These are phyloP conservation scores for Salix arbutifolia DNA, from an alignment of 345 rosid species.

Conservation along the genomic window DNA sequence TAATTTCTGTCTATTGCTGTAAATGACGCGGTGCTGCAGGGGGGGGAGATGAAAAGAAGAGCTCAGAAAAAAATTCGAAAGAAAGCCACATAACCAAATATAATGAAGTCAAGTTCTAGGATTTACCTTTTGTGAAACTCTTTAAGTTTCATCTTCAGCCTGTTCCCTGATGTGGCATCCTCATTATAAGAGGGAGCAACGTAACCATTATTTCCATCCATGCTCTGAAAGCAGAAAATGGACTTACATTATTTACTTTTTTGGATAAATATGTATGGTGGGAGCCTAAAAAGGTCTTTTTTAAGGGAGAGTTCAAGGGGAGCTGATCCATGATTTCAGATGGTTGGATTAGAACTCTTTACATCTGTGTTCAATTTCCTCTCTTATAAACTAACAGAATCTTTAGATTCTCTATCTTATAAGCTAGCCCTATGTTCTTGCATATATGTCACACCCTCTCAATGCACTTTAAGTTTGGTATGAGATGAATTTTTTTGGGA, in stretches of 20 bases:
- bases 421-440: too few species aligned
- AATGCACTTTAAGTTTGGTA: too few species aligned
- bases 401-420: too few species aligned
- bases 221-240: constrained; percentile 35
- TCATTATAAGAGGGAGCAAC: constrained; percentile 56
- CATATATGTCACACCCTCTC: too few species aligned
- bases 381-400: too few species aligned
- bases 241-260: neutral
- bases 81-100: neutral
- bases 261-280: too few species aligned
- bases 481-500: too few species aligned
- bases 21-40: constrained; percentile 69
- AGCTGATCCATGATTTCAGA: too few species aligned
- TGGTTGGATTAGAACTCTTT: too few species aligned
- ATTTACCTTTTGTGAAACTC: constrained; percentile 74
- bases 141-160: constrained; percentile 71
- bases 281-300: too few species aligned
- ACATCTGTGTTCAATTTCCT: too few species aligned
- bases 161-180: constrained; percentile 64
- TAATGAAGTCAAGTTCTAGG: constrained; percentile 3
- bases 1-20: constrained; percentile 73
- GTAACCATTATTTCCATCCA: constrained; percentile 57
- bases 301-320: too few species aligned
- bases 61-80: neutral
- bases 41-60: neutral